phyloP scores from a whole-genome alignment of 139 green algal genomes.

The Closterium sp. region DNA sequence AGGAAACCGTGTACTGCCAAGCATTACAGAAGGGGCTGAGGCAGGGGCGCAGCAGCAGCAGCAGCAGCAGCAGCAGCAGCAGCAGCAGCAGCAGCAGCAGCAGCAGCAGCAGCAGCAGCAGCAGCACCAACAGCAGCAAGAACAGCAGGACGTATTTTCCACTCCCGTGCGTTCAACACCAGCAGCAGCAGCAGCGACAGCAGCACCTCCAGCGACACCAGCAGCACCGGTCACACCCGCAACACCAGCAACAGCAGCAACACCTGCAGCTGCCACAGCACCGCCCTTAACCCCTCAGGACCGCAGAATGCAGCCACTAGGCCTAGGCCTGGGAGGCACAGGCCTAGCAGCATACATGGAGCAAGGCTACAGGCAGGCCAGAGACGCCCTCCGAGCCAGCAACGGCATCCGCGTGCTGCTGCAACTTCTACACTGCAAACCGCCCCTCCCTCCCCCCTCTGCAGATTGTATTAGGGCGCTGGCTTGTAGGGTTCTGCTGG shows the following conservation, averaged over 20 bases:
- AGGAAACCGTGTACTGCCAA: too few relatives aligned
- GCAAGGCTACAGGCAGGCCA: conserved; percentile 48
- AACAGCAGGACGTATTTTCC: too few relatives aligned
- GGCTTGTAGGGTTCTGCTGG: conserved; percentile 58
- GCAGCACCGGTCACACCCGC: neutral
- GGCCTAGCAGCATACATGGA: conserved; percentile 46
- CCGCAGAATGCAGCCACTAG: conserved; percentile 22
- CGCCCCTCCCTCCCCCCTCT: conserved; percentile 25
- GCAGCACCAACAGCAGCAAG: too few relatives aligned
- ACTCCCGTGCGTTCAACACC: neutral
- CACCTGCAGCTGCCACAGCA: neutral
- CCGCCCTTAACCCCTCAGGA: neutral
- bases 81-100: too few relatives aligned
- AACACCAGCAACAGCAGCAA: neutral
- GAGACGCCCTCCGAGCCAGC: conserved; percentile 54
- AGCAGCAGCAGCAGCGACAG: neutral
- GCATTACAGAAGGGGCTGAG: too few relatives aligned
- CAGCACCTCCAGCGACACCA: neutral
- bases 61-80: too few relatives aligned
- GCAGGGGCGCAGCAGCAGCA: too few relatives aligned
- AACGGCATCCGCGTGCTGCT: conserved; percentile 63
- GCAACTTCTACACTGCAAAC: conserved; percentile 33
- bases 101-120: too few relatives aligned
- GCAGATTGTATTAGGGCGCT: conserved; percentile 54
- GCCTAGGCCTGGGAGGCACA: conserved; percentile 21